phyloP scores from a whole-genome alignment of 1,139 yeast species.

The Suhomyces bolitotheri region DNA sequence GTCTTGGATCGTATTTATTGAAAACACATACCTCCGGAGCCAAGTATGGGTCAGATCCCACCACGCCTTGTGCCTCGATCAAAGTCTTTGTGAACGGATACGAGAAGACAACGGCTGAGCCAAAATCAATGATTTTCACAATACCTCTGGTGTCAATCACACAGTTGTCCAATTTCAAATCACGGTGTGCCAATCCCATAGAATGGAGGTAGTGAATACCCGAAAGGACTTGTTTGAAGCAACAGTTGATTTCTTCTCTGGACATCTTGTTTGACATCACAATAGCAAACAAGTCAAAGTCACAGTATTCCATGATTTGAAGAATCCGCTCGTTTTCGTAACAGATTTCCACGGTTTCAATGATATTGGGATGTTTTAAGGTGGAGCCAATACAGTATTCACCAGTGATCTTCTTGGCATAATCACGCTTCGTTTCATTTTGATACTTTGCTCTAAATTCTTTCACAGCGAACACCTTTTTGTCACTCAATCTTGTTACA shows the following conservation, averaged over 20 bases:
- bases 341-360: conserved; percentile 87
- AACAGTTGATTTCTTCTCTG: conserved; percentile 81
- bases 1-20: conserved; percentile 82
- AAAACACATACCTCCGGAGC: conserved; percentile 93
- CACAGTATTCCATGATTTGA: conserved; percentile 96
- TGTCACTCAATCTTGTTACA: conserved; percentile 68
- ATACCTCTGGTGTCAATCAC: conserved; percentile 84
- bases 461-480: conserved; percentile 82
- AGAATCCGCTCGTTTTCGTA: conserved; percentile 84
- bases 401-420: conserved; percentile 90
- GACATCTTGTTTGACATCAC: conserved; percentile 96
- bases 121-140: conserved; percentile 89
- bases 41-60: conserved; percentile 90
- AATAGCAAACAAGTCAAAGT: conserved; percentile 87
- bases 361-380: conserved; percentile 84
- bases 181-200: conserved; percentile 89
- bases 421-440: conserved; percentile 79
- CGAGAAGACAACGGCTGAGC: conserved; percentile 89
- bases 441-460: conserved; percentile 81
- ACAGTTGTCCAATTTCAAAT: conserved; percentile 89
- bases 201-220: conserved; percentile 86
- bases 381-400: conserved; percentile 95
- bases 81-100: conserved; percentile 83
- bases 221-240: conserved; percentile 79
- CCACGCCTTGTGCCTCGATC: conserved; percentile 85